A percentile compares a stretch with the other conserved stretches of the same genome.
Evolutionary conservation across 495 filamentous ascomycete genomes (phyloP).

Genomic region (Podospora didyma): DNA sequence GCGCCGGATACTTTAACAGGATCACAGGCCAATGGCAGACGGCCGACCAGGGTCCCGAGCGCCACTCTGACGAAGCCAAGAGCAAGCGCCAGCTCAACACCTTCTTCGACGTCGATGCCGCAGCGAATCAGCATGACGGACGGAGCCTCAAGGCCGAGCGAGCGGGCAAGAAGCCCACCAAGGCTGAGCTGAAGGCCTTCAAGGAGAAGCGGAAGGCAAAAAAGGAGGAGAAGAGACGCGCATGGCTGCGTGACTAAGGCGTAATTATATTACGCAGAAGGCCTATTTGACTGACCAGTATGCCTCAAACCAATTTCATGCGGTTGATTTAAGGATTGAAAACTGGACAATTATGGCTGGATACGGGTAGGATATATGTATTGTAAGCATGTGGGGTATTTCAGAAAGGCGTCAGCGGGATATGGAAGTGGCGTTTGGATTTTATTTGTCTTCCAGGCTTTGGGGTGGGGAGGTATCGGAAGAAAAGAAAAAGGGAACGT

Average conservation of each 20-base stretch:
- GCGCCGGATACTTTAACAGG: constrained; percentile 80
- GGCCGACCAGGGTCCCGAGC: constrained; percentile 49
- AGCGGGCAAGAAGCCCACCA: constrained; percentile 79
- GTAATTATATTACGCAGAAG: background rate
- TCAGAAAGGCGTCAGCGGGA: too few species aligned
- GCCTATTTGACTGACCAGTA: too few species aligned
- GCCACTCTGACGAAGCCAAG: constrained; percentile 88
- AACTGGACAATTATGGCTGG: too few species aligned
- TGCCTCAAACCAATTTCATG: too few species aligned
- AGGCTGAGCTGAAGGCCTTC: constrained; percentile 73
- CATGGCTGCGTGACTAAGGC: constrained; percentile 77
- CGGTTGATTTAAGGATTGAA: too few species aligned
- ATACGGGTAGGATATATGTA: too few species aligned
- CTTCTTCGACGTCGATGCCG: constrained; percentile 97
- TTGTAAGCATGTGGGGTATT: too few species aligned
- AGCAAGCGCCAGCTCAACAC: constrained; percentile 84
- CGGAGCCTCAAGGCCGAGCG: constrained; percentile 88
- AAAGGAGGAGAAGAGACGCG: constrained; percentile 92
- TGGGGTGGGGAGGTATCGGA: too few species aligned
- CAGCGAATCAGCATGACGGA: constrained; percentile 89
- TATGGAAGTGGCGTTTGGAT: too few species aligned
- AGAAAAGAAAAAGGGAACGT: too few species aligned
- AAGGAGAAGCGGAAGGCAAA: constrained; percentile 66
- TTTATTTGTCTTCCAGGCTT: too few species aligned
- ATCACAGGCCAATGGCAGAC: constrained; percentile 88